Conservation (phyloP, 1,284 basidiomycete genomes). For the Pholiota adiposa region DNA sequence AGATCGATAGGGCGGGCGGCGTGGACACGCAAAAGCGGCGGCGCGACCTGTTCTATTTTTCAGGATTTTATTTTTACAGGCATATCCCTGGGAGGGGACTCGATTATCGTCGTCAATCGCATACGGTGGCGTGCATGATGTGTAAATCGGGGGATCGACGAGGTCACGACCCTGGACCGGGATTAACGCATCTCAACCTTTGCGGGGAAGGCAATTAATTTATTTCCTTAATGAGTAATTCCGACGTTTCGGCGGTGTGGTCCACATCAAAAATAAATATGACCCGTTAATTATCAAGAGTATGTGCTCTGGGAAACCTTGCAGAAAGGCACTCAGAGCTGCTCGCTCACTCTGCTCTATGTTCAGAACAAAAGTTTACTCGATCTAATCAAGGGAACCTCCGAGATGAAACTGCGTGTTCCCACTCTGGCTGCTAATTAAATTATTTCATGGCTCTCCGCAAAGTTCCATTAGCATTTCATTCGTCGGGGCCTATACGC, state of each 20-base stretch:
- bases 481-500: not conserved
- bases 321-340: not conserved
- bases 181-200: not conserved
- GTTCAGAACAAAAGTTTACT: not conserved
- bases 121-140: not conserved
- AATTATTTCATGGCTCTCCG: not conserved
- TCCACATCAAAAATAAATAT: not conserved
- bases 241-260: not conserved
- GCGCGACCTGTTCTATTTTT: not conserved
- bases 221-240: not conserved
- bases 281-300: not conserved
- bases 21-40: not conserved
- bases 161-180: not conserved
- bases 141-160: slow-evolving; percentile 1
- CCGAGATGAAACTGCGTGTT: too few relatives aligned
- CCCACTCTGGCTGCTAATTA: too few relatives aligned
- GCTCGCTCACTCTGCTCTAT: not conserved
- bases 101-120: slow-evolving; percentile 6
- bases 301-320: too few relatives aligned
- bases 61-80: not conserved
- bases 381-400: too few relatives aligned
- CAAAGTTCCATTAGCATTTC: not conserved
- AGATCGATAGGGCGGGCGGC: slow-evolving; percentile 3
- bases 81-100: not conserved
- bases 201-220: not conserved